Percentiles rank a stretch among this genome's conserved stretches.
Conservation (phyloP, 345 rosid genomes). For the Euphorbia peplus region DNA sequence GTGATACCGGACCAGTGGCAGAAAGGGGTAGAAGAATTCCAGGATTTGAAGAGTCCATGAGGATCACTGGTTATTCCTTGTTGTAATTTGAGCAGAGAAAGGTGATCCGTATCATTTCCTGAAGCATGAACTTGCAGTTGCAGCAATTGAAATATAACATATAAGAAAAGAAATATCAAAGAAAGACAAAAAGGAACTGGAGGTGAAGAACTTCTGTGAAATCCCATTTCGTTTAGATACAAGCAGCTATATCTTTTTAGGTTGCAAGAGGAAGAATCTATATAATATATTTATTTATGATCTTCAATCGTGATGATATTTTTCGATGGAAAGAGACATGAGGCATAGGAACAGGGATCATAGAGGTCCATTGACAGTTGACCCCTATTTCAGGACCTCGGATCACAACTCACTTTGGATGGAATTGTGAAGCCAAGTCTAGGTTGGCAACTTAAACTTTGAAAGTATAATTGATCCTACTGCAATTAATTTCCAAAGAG, state of each 20-base stretch:
- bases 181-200: background rate
- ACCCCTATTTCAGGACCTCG: too few species aligned
- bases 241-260: too few species aligned
- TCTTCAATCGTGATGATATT: too few species aligned
- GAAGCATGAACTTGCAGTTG: conserved; percentile 1
- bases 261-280: background rate
- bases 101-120: conserved; percentile 1
- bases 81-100: conserved; percentile 10
- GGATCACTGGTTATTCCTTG: conserved; percentile 11
- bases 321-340: too few species aligned
- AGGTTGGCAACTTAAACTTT: too few species aligned
- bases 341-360: too few species aligned
- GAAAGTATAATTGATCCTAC: too few species aligned
- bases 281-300: too few species aligned
- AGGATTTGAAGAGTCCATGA: background rate
- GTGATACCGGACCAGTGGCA: conserved; percentile 11
- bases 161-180: background rate
- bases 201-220: background rate
- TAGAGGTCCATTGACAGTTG: too few species aligned
- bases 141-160: background rate
- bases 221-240: background rate
- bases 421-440: too few species aligned
- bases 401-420: too few species aligned
- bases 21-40: conserved; percentile 15
- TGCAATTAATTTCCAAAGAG: too few species aligned